Evolutionary conservation across 2,329 filamentous ascomycete genomes (phyloP), one percentile per base, ranked within the genome.

Genomic region (Rutstroemia sp.): DNA sequence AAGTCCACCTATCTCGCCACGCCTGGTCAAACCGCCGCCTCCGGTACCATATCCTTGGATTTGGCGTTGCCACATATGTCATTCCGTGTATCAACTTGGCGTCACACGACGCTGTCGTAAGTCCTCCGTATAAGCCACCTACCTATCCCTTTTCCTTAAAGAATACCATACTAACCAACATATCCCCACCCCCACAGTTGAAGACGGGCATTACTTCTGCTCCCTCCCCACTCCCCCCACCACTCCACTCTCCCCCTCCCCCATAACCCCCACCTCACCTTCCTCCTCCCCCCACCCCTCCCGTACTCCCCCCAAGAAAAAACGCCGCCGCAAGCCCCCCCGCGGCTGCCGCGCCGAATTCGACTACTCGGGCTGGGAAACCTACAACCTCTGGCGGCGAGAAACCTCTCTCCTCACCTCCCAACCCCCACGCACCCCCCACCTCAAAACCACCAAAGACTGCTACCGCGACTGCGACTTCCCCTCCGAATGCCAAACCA

Each of bases 51-150:
- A 45, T 10, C 60, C 70, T n/a, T 72, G 68, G 68, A 52, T 71
- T 9, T 71, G 70, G 70, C 65, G 67, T 16, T 72, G 70, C 54
- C 69, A 70, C 52, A 57, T 58, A 12, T 72, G 70, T 48, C 57
- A 57, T 4, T 66, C 53, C 0, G 54, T 66, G 9, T 72, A 70
- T 54, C 61, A 58, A 7, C 64, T 72, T 10, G 64, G 64, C 6
- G 68, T 66, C 52, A 71, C 70, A 4, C 67, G 69, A 2, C 68
- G 70, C 7, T 72, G 70, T 34, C 64, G 52, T 55, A 55, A 55
- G 52, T 16, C 34, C 2, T 42, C 5, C 10, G 7, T 39, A 39
- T 6, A 23, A 23, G 23, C 23, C 23, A 23, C 5, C 23, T 23
- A 23, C 5, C 23, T 4, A 41, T 12, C 34, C 19, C 9, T 16